Percentiles rank a stretch among this genome's conserved stretches.
phyloP scores from a whole-genome alignment of 2,329 filamentous ascomycete genomes.

The Epichloe coenophiala region DNA sequence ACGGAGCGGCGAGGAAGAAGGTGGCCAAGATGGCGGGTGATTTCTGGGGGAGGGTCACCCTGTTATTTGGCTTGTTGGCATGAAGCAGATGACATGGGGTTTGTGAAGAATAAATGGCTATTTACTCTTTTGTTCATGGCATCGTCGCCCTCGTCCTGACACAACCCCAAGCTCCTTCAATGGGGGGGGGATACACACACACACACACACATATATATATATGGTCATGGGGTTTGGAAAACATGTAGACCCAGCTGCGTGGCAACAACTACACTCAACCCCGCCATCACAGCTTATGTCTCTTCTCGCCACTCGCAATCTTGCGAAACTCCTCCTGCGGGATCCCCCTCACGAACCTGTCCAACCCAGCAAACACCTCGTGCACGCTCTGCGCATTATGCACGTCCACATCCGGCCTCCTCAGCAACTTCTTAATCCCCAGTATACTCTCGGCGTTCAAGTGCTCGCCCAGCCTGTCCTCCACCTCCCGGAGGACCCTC shows the following conservation, averaged over 20 bases:
- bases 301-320: slow-evolving; percentile 78
- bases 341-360: slow-evolving; percentile 64
- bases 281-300: slow-evolving; percentile 64
- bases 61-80: slow-evolving; percentile 68
- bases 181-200: too few relatives aligned
- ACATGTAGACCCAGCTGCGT: too few relatives aligned
- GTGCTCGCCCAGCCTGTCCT: slow-evolving; percentile 68
- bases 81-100: slow-evolving; percentile 9
- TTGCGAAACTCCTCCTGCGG: slow-evolving; percentile 84
- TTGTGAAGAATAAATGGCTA: not conserved
- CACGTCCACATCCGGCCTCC: slow-evolving; percentile 55
- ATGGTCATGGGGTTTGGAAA: too few relatives aligned
- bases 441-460: slow-evolving; percentile 66
- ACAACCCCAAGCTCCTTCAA: too few relatives aligned
- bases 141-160: too few relatives aligned
- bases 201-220: too few relatives aligned
- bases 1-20: slow-evolving; percentile 34
- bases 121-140: too few relatives aligned
- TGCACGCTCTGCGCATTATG: slow-evolving; percentile 65
- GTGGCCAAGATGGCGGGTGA: slow-evolving; percentile 53
- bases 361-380: slow-evolving; percentile 77
- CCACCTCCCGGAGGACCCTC: slow-evolving; percentile 64
- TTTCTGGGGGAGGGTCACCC: slow-evolving; percentile 70
- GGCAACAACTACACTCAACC: not conserved
- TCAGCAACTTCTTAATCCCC: slow-evolving; percentile 74